These are phyloP conservation scores for Aspergillus alliaceus DNA, from an alignment of 2,329 filamentous ascomycete species.

Conservation along the genomic window DNA sequence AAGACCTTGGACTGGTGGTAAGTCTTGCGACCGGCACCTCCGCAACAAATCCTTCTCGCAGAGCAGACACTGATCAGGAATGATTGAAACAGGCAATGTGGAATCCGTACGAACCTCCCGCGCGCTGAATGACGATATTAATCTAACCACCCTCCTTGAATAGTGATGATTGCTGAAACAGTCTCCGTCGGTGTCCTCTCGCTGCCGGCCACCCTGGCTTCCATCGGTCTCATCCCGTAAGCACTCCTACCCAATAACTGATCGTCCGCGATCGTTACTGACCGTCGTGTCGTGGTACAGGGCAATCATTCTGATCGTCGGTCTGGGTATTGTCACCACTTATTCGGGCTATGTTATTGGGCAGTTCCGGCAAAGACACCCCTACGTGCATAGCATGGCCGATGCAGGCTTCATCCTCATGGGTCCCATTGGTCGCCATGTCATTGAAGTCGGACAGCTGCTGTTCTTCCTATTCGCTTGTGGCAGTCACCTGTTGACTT, in stretches of 20 bases:
- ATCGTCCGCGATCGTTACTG: neutral
- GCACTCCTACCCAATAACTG: constrained; percentile 9
- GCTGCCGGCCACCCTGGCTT: constrained; percentile 52
- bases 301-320: constrained; percentile 54
- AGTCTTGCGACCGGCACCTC: neutral
- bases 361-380: constrained; percentile 57
- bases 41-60: neutral
- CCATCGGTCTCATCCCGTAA: constrained; percentile 53
- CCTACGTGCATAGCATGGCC: constrained; percentile 64
- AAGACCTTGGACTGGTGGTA: constrained; percentile 47
- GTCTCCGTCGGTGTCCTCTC: constrained; percentile 58
- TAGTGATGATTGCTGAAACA: constrained; percentile 57
- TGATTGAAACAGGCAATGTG: constrained; percentile 33
- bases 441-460: constrained; percentile 62
- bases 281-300: constrained; percentile 22
- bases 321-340: constrained; percentile 56
- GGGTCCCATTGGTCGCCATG: constrained; percentile 60
- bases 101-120: constrained; percentile 29
- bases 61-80: constrained; percentile 32
- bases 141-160: neutral
- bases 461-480: constrained; percentile 68
- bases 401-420: constrained; percentile 65
- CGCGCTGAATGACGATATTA: neutral
- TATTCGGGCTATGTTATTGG: constrained; percentile 62
- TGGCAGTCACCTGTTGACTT: constrained; percentile 69